Evolutionary conservation across 352 stramenopile species (phyloP).

Genomic region (Nothophytophthora sp.): DNA sequence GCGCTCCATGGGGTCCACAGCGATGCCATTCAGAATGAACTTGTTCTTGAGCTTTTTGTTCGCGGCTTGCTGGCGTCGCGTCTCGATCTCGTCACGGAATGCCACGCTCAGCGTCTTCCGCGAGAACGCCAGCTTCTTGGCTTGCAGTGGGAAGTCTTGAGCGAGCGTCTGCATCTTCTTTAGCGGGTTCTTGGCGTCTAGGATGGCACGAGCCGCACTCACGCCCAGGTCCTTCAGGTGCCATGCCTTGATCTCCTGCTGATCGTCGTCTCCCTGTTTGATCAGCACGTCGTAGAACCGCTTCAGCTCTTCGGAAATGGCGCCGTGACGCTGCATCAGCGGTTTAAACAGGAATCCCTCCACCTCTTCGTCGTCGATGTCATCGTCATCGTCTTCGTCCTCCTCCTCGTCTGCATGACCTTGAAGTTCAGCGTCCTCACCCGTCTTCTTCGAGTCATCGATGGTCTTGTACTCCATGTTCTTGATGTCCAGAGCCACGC

Average conservation of each 20-base stretch:
- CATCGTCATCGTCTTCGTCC: conserved; percentile 30
- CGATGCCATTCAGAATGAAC: conserved; percentile 89
- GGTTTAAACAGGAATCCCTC: conserved; percentile 67
- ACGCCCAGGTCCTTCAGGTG: conserved; percentile 90
- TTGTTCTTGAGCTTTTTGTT: conserved; percentile 51
- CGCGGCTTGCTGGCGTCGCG: conserved; percentile 30
- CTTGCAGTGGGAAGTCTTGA: conserved; percentile 90
- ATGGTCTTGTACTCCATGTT: conserved; percentile 98
- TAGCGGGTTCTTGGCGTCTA: conserved; percentile 77
- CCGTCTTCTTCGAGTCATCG: conserved; percentile 84
- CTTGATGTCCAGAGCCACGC: conserved; percentile 94
- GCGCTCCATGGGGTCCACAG: conserved; percentile 70
- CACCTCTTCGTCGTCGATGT: conserved; percentile 61
- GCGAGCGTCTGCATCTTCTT: conserved; percentile 76
- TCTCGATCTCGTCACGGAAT: conserved; percentile 46
- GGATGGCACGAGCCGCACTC: conserved; percentile 70
- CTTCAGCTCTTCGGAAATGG: conserved; percentile 52
- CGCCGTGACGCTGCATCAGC: conserved; percentile 38
- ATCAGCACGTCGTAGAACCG: conserved; percentile 55
- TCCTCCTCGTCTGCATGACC: conserved; percentile 37
- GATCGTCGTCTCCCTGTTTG: conserved; percentile 42
- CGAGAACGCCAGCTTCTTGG: conserved; percentile 72
- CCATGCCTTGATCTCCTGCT: conserved; percentile 76
- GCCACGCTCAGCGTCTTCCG: conserved; percentile 52
- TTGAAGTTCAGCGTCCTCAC: conserved; percentile 33